Conservation (phyloP, 805 yeast species). For the Ogataea degrootiae region DNA sequence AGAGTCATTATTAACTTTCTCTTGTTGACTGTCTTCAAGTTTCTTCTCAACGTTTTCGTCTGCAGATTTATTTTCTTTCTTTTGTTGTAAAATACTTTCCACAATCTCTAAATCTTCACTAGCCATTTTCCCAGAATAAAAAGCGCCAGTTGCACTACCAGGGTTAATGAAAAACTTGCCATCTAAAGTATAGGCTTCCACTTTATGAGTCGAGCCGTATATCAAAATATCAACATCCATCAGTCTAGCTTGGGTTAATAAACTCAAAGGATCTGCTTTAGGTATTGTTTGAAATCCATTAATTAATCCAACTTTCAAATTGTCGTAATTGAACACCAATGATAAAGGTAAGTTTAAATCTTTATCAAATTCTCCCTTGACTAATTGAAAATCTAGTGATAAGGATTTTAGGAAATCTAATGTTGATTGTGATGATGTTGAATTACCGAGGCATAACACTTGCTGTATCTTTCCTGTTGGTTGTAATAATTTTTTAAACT, state of each 20-base stretch:
- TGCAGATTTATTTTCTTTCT: slow-evolving; percentile 10
- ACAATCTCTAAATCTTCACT: slow-evolving; percentile 44
- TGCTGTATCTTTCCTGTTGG: slow-evolving; percentile 80
- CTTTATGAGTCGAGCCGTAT: slow-evolving; percentile 91
- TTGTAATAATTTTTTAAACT: slow-evolving; percentile 70
- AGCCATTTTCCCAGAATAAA: slow-evolving; percentile 57
- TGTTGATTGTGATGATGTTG: slow-evolving; percentile 62
- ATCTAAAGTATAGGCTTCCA: slow-evolving; percentile 89
- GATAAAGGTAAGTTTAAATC: slow-evolving; percentile 52
- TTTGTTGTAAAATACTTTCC: slow-evolving; percentile 26
- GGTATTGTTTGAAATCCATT: slow-evolving; percentile 85
- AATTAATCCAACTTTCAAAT: slow-evolving; percentile 75
- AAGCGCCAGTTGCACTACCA: slow-evolving; percentile 95
- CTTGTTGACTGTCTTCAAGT: slow-evolving; percentile 6
- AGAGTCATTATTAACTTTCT: slow-evolving; percentile 1
- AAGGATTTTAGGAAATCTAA: slow-evolving; percentile 58
- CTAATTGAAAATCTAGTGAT: slow-evolving; percentile 69
- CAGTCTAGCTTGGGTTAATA: slow-evolving; percentile 79
- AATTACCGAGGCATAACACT: slow-evolving; percentile 81
- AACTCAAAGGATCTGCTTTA: slow-evolving; percentile 77
- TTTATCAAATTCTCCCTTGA: slow-evolving; percentile 79
- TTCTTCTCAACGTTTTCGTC: slow-evolving; percentile 3
- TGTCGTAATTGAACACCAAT: slow-evolving; percentile 61
- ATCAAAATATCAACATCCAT: slow-evolving; percentile 86
- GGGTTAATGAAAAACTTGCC: slow-evolving; percentile 95